Evolutionary conservation across 1,284 basidiomycete genomes (phyloP), one percentile per base, ranked within the genome.

Genomic region (Ustilago nuda): DNA sequence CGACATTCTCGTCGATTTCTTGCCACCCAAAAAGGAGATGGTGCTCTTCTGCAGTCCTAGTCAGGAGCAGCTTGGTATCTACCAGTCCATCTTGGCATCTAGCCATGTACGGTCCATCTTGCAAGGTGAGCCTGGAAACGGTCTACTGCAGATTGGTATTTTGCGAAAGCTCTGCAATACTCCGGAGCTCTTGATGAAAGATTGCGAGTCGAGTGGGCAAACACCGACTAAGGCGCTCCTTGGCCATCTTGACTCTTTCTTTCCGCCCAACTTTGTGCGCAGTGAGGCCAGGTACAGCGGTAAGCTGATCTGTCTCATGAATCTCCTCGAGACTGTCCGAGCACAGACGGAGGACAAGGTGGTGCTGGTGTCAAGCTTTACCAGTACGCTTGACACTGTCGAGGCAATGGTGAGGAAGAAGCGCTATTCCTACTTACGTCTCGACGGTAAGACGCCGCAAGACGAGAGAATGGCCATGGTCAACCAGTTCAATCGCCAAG

Each of bases 161-260:
- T 76, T 87, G 56, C 92, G 92, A 27, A 97, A 98, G 88, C 90
- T 98, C 68, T 95, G 94, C 87, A 98, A 94, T 83, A 94, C 94
- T 76, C 95, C 96, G 0, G 91, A 94, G 66, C 88, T 98, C 19
- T 87, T 98, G 30, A 91, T 91, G 23, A 89, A 90, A 54, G 91
- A 92, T 72, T 91, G 90, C 76, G 88, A 88, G 37, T 76, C 59
- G 1, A 56, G 39, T 8, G 72, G 66, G 0, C 64, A 63, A 13
- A 70, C 68, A 12, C 46, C 72, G 9, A 79, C 80, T 13, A 68
- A 75, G 41, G 45, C 64, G 11, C 43, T 82, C 0, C 51, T 82
- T 8, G 67, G 74, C 46, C 71, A 78, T 33, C 46, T 73, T 9
- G 37, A 43, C 15, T 57, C 66, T 32, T 72, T 71, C 56, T 78